phyloP scores from a whole-genome alignment of 2,329 filamentous ascomycete genomes.

The Colletotrichum paranaense region DNA sequence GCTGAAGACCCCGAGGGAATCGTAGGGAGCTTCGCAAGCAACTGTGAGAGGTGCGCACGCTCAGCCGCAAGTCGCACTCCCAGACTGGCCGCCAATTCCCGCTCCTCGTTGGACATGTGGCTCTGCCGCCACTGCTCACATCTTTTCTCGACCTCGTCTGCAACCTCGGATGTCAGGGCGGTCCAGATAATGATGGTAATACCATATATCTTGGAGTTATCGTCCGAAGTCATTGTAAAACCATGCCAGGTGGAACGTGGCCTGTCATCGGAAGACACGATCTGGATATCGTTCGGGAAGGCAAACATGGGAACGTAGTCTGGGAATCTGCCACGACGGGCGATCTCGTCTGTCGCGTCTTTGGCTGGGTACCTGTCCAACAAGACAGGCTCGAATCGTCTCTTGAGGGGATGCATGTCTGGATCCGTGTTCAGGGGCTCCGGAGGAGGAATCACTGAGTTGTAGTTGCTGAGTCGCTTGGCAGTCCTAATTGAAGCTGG shows the following conservation, averaged over 20 bases:
- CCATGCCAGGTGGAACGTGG: constrained; percentile 98
- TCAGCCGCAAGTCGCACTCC: constrained; percentile 89
- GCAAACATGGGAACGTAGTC: constrained; percentile 99
- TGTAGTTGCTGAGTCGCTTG: constrained; percentile 94
- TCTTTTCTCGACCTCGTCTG: constrained; percentile 83
- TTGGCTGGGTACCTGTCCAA: constrained; percentile 94
- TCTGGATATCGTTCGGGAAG: constrained; percentile 97
- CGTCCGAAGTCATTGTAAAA: constrained; percentile 95
- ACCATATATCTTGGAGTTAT: constrained; percentile 91
- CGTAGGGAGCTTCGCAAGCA: constrained; percentile 84
- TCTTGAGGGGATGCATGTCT: constrained; percentile 94
- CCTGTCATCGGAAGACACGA: constrained; percentile 93
- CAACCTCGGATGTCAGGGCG: constrained; percentile 82
- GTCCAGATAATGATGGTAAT: constrained; percentile 95
- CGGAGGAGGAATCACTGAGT: constrained; percentile 94
- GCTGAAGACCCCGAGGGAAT: constrained; percentile 83
- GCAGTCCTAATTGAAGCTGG: constrained; percentile 78
- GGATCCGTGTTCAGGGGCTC: constrained; percentile 91
- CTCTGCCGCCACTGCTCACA: constrained; percentile 88
- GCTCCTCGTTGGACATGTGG: constrained; percentile 90
- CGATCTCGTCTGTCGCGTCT: constrained; percentile 81
- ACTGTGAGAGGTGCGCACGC: constrained; percentile 87
- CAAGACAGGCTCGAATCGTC: constrained; percentile 94
- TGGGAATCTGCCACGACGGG: constrained; percentile 86
- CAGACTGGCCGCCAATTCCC: constrained; percentile 90